These are phyloP conservation scores for Aspergillus cristatus DNA, from an alignment of 495 filamentous ascomycete species.

Conservation along the genomic window DNA sequence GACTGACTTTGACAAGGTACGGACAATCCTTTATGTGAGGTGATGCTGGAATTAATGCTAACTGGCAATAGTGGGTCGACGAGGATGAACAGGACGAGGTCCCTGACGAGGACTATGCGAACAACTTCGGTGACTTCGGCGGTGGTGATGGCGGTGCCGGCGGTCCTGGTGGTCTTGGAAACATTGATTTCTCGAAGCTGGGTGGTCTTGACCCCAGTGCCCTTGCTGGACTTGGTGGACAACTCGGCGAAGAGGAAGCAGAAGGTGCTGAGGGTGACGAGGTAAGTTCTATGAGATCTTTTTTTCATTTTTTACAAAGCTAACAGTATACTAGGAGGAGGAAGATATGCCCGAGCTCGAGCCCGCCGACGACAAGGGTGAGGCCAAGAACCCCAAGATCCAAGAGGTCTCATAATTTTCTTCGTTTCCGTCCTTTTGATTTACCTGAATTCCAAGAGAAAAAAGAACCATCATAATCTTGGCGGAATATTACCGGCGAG, in stretches of 20 bases:
- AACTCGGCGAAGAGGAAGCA: conserved; percentile 34
- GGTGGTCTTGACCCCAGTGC: conserved; percentile 50
- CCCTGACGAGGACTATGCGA: conserved; percentile 67
- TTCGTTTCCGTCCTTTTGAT: neutral
- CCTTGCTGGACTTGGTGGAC: conserved; percentile 33
- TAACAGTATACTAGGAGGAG: conserved; percentile 36
- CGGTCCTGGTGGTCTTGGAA: conserved; percentile 54
- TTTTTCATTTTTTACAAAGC: conserved; percentile 32
- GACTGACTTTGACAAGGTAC: conserved; percentile 96
- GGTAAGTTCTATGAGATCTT: conserved; percentile 23
- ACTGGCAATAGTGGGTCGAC: conserved; percentile 73
- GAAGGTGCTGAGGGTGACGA: conserved; percentile 55
- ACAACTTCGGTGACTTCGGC: conserved; percentile 60
- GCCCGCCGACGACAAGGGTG: conserved; percentile 33
- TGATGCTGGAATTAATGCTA: conserved; percentile 9
- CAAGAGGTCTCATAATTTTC: conserved; percentile 45
- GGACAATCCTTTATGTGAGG: conserved; percentile 8
- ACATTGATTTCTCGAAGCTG: conserved; percentile 86
- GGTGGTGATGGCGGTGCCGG: conserved; percentile 40
- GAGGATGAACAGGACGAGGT: conserved; percentile 96
- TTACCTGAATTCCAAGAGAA: too few species aligned
- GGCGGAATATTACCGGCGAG: conserved; percentile 10
- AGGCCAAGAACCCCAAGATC: conserved; percentile 41
- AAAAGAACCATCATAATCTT: neutral
- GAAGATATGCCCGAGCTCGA: conserved; percentile 58